phyloP scores from a whole-genome alignment of 2,329 filamentous ascomycete genomes.

The Nemania sp. region DNA sequence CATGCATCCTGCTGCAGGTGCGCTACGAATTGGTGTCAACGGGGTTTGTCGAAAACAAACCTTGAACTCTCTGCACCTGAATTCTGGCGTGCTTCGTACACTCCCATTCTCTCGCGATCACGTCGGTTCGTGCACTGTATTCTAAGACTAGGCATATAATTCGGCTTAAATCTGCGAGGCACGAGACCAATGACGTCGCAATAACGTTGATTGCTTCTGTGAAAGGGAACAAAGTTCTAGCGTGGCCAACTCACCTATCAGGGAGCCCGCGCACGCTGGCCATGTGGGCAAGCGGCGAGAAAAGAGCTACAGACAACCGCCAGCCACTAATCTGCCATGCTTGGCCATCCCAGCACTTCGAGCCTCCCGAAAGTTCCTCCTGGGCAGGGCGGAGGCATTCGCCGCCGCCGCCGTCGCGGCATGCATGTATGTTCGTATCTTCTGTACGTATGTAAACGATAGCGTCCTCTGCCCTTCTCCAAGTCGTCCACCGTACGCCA shows the following conservation, averaged over 20 bases:
- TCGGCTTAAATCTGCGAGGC: neutral
- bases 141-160: neutral
- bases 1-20: constrained; percentile 19
- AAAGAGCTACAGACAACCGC: neutral
- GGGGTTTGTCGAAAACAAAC: constrained; percentile 2
- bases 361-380: constrained; percentile 2
- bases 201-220: constrained; percentile 1
- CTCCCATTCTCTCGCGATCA: constrained; percentile 19
- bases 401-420: constrained; percentile 1
- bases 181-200: constrained; percentile 10
- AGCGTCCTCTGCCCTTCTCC: constrained; percentile 3
- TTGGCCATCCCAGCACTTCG: neutral
- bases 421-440: too few species aligned
- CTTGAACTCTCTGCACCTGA: neutral
- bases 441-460: constrained; percentile 8
- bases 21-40: constrained; percentile 20
- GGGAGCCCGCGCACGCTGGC: constrained; percentile 4
- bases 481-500: constrained; percentile 11
- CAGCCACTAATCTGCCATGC: neutral
- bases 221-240: constrained; percentile 3
- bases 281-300: constrained; percentile 14
- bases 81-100: constrained; percentile 9
- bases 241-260: constrained; percentile 3
- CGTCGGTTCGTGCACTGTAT: neutral
- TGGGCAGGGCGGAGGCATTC: neutral